Percentiles rank a stretch among this genome's conserved stretches.
phyloP scores from a whole-genome alignment of 2,329 filamentous ascomycete genomes.

The Monilinia aucupariae region DNA sequence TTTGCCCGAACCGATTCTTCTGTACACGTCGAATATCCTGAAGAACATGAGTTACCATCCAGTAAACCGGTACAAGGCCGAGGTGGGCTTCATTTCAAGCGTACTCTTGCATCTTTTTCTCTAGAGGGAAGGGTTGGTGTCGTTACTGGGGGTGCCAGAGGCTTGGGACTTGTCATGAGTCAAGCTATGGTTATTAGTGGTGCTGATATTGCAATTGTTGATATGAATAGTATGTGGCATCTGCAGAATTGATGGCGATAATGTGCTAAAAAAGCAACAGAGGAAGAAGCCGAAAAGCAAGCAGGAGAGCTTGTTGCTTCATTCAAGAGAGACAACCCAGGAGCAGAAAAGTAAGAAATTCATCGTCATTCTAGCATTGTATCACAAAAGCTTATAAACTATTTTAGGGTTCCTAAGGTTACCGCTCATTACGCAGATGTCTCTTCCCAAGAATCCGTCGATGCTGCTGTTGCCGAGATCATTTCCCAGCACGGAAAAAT shows the following conservation, averaged over 20 bases:
- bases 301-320: slow-evolving; percentile 67
- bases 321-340: slow-evolving; percentile 76
- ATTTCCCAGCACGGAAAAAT: slow-evolving; percentile 71
- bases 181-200: slow-evolving; percentile 86
- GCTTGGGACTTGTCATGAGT: slow-evolving; percentile 85
- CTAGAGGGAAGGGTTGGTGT: slow-evolving; percentile 77
- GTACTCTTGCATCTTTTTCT: slow-evolving; percentile 80
- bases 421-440: slow-evolving; percentile 91
- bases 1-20: slow-evolving; percentile 76
- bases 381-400: slow-evolving; percentile 2
- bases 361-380: not conserved
- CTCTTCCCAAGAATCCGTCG: slow-evolving; percentile 71
- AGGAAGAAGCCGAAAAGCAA: slow-evolving; percentile 76
- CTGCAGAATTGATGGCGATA: not conserved
- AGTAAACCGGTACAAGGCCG: slow-evolving; percentile 67
- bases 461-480: slow-evolving; percentile 63
- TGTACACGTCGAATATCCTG: slow-evolving; percentile 73
- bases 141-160: slow-evolving; percentile 85
- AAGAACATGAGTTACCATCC: slow-evolving; percentile 65
- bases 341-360: slow-evolving; percentile 55
- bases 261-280: slow-evolving; percentile 41
- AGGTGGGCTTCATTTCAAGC: slow-evolving; percentile 75
- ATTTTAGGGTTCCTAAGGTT: slow-evolving; percentile 65
- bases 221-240: slow-evolving; percentile 73
- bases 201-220: slow-evolving; percentile 84